Conservation (phyloP, 805 yeast genomes). For the Wickerhamiella shivajii region DNA sequence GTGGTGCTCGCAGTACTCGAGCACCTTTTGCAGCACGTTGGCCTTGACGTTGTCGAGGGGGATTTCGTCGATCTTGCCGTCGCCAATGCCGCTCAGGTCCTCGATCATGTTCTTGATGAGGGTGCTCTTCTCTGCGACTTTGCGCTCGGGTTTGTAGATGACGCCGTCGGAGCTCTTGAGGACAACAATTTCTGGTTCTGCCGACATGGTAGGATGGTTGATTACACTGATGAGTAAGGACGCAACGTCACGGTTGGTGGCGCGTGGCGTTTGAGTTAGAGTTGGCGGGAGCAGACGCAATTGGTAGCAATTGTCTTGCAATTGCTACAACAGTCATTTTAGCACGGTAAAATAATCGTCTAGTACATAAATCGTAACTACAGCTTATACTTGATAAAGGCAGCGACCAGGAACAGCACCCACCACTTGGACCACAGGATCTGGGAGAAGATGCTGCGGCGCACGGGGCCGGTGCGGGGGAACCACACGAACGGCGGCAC, state of each 20-base stretch:
- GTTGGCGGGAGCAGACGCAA: no score
- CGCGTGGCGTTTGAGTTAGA: no score
- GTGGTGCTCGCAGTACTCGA: conserved; percentile 95
- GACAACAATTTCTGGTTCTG: conserved; percentile 2
- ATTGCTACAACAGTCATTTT: no score
- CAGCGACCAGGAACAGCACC: conserved; percentile 9
- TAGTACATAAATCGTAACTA: not conserved
- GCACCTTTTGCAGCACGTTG: conserved; percentile 65
- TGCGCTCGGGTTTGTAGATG: conserved; percentile 24
- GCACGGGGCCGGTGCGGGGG: conserved; percentile 26
- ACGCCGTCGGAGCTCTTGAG: conserved; percentile 16
- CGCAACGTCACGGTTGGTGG: no score
- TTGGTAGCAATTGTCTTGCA: no score
- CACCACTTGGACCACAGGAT: conserved; percentile 11
- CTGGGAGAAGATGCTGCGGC: conserved; percentile 12
- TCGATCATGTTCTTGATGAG: conserved; percentile 75
- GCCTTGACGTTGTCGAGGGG: conserved; percentile 72
- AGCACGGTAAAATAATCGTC: no score
- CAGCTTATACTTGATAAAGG: conserved; percentile 3
- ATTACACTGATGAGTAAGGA: no score
- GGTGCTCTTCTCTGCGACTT: conserved; percentile 76
- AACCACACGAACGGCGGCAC: conserved; percentile 26
- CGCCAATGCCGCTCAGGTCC: conserved; percentile 47
- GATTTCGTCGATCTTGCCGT: conserved; percentile 50
- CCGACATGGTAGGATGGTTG: no score